Evolutionary conservation across 164 flowering plant species (phyloP), one percentile per base, ranked within the genome.

Genomic region (Aristolochia contorta): DNA sequence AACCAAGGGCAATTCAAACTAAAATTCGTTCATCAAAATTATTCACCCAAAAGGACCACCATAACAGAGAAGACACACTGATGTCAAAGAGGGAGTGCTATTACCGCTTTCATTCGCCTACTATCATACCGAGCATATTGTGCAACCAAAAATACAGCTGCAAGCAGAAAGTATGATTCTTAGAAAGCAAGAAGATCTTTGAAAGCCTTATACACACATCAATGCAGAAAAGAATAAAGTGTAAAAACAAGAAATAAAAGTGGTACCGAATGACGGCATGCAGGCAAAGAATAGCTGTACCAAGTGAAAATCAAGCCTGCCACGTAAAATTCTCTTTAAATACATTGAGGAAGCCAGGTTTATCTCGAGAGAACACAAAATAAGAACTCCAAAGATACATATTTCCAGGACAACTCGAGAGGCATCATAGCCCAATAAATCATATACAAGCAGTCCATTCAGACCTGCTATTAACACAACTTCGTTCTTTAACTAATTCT

Each of bases 131-230:
- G 96, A 69, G 96, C 88, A 81, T 87, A 92, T 57, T 85, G 88
- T 54, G 98, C 96, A 60, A 89, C 91, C 74, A 89, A 66, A 73
- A 79, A 92, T 16, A 92, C 91, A 75, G 93, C 98, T 87, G 96
- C 65, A 33, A 67, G 47, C 45, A 71, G 56, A 58, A 77, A 72
- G 65, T 6, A 57, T 23, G 47, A 58, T 33, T 16, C 25, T 19
- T 50, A 55, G 47, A 47, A 55, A 54, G 13, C 54, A 55, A 45
- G 47, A 15, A 47, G 15, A 18, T 25, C 5, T 49, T 5, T 49
- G 37, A 19, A 57, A 41, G 2, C 6, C 16, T 27, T 4, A 37
- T 37, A 37, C 0, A 12, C 56, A 22, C 13, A 47, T 24, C 15
- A 24, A 15, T 19, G 10, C 53, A 14, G 23, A 24, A 46, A 16